These are phyloP conservation scores for Drechslerella dactyloides DNA, from an alignment of 2,329 filamentous ascomycete genomes.

Conservation along the genomic window DNA sequence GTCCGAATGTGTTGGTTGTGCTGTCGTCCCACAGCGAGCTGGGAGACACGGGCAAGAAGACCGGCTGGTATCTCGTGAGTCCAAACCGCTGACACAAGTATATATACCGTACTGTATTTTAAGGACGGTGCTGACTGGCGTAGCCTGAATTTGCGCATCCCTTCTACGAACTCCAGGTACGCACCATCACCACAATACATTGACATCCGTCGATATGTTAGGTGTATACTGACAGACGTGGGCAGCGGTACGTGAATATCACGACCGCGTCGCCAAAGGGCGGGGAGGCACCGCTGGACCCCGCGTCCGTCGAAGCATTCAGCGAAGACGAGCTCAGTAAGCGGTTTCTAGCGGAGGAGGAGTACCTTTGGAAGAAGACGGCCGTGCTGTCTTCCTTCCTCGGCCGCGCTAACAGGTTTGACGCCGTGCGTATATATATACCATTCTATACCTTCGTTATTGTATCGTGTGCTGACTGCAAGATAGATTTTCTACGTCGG, in stretches of 20 bases:
- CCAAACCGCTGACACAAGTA: no score
- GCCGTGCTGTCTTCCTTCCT: conserved; percentile 65
- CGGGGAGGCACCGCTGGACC: conserved; percentile 69
- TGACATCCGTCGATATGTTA: no score
- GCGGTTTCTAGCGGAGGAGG: conserved; percentile 66
- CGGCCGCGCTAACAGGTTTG: conserved; percentile 67
- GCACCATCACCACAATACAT: neutral
- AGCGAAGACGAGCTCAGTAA: conserved; percentile 64
- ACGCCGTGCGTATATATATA: conserved; percentile 58
- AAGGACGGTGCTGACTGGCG: no score
- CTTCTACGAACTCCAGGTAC: conserved; percentile 61
- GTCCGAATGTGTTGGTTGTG: conserved; percentile 71
- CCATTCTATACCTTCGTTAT: neutral
- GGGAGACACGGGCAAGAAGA: conserved; percentile 63
- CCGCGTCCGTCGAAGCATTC: conserved; percentile 64
- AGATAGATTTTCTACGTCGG: conserved; percentile 65
- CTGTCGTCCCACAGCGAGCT: conserved; percentile 69
- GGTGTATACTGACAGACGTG: neutral
- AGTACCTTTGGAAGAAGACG: conserved; percentile 70
- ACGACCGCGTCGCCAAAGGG: conserved; percentile 69
- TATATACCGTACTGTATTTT: no score
- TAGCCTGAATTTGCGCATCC: conserved; percentile 70
- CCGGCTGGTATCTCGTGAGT: conserved; percentile 73
- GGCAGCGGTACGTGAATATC: conserved; percentile 63
- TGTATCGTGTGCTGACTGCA: neutral